Evolutionary conservation across 179 eudicot genomes (phyloP).

Genomic region (Silene noctiflora): DNA sequence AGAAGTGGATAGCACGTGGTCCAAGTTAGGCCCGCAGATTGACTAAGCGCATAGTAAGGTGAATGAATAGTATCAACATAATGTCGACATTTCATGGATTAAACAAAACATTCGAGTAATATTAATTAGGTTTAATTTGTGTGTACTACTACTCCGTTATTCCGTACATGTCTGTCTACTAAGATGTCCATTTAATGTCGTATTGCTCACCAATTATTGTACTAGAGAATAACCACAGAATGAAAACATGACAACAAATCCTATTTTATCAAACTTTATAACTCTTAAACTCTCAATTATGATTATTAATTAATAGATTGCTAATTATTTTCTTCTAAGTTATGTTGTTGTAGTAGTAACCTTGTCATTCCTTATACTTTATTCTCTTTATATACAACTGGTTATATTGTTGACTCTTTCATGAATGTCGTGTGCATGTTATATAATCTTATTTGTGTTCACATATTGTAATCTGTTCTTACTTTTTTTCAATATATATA

Average conservation of each 20-base stretch:
- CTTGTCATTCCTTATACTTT: background rate
- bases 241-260: too few relatives aligned
- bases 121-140: background rate
- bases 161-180: constrained; percentile 6
- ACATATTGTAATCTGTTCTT: background rate
- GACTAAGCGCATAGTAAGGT: background rate
- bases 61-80: constrained; percentile 3
- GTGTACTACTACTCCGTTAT: too few relatives aligned
- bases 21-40: background rate
- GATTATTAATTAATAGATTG: background rate
- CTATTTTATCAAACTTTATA: background rate
- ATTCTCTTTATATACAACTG: background rate
- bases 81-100: constrained; percentile 18
- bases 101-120: background rate
- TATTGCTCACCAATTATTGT: background rate
- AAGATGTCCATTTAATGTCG: constrained; percentile 16
- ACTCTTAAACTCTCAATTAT: background rate
- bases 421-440: background rate
- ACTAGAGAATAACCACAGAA: background rate
- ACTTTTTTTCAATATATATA: background rate
- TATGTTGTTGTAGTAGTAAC: background rate
- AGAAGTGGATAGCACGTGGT: background rate
- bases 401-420: constrained; percentile 2
- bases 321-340: background rate
- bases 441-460: background rate